These are phyloP conservation scores for Suhomyces faveliae DNA, from an alignment of 805 yeast genomes.

Conservation along the genomic window DNA sequence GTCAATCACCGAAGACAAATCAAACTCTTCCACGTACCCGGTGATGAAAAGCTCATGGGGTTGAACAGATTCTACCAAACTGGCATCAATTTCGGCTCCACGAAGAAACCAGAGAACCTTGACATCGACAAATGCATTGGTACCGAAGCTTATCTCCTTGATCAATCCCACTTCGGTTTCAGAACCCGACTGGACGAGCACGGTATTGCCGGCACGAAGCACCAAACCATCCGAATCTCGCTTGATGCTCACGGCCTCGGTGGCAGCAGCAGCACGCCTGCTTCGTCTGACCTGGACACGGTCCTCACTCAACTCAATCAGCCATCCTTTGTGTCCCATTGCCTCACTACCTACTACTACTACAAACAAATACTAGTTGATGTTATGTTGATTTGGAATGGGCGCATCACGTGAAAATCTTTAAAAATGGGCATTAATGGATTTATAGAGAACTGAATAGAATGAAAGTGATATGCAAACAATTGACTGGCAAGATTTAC, in stretches of 20 bases:
- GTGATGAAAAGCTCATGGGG: slow-evolving; percentile 56
- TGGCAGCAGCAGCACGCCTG: slow-evolving; percentile 2
- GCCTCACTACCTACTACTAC: slow-evolving; percentile 15
- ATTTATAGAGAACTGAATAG: slow-evolving; percentile 1
- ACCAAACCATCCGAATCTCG: slow-evolving; percentile 43
- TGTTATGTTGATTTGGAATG: background rate
- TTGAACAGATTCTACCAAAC: slow-evolving; percentile 16
- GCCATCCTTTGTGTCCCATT: slow-evolving; percentile 36
- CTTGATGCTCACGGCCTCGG: slow-evolving; percentile 9
- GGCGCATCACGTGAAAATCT: slow-evolving; percentile 4
- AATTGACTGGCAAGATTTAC: background rate
- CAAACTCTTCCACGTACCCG: slow-evolving; percentile 45
- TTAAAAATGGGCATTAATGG: background rate
- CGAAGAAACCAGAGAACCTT: slow-evolving; percentile 49
- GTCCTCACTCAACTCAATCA: slow-evolving; percentile 16
- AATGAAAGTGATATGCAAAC: background rate
- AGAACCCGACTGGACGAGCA: slow-evolving; percentile 37
- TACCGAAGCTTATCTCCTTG: slow-evolving; percentile 52
- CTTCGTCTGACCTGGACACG: slow-evolving; percentile 5
- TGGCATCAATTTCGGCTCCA: slow-evolving; percentile 34
- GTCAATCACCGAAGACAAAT: slow-evolving; percentile 41
- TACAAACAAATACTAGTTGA: too few species aligned
- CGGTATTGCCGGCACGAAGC: slow-evolving; percentile 52
- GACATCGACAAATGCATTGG: slow-evolving; percentile 47
- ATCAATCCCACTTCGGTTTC: slow-evolving; percentile 46